Percentiles rank a stretch among this genome's conserved stretches.
Conservation (phyloP, 495 filamentous ascomycete genomes). For the Penicillium tannophilum region DNA sequence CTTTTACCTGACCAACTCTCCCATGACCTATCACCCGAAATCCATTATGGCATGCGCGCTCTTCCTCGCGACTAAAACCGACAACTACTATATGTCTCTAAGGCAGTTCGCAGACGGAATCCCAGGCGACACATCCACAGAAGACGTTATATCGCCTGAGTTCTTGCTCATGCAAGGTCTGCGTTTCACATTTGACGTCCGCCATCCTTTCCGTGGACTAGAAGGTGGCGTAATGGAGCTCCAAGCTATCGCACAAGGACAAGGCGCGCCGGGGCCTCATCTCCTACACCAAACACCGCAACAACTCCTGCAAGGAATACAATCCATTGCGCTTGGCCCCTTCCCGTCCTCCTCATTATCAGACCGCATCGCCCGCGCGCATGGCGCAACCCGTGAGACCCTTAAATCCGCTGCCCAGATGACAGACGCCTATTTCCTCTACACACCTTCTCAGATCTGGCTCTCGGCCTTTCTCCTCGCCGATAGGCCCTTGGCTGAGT, state of each 20-base stretch:
- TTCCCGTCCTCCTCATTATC: conserved; percentile 32
- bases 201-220: conserved; percentile 85
- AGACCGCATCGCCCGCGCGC: conserved; percentile 64
- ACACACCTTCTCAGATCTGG: conserved; percentile 93
- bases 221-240: conserved; percentile 88
- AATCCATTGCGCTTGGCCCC: conserved; percentile 29
- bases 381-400: conserved; percentile 67
- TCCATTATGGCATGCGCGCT: conserved; percentile 82
- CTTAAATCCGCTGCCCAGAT: conserved; percentile 79
- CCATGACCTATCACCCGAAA: conserved; percentile 91
- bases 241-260: conserved; percentile 59
- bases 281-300: conserved; percentile 36
- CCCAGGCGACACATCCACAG: conserved; percentile 60
- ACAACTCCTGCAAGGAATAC: conserved; percentile 36
- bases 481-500: conserved; percentile 69
- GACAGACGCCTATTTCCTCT: conserved; percentile 94
- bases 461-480: conserved; percentile 74
- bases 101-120: conserved; percentile 64
- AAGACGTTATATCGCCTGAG: conserved; percentile 84
- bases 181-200: conserved; percentile 90
- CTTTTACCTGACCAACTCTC: conserved; percentile 92
- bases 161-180: conserved; percentile 90
- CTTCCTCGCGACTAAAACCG: conserved; percentile 90
- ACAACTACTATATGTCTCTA: conserved; percentile 76
- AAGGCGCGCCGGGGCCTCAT: conserved; percentile 43